Conservation (phyloP, 78 protist species). For the Emiliania huxleyi region DNA sequence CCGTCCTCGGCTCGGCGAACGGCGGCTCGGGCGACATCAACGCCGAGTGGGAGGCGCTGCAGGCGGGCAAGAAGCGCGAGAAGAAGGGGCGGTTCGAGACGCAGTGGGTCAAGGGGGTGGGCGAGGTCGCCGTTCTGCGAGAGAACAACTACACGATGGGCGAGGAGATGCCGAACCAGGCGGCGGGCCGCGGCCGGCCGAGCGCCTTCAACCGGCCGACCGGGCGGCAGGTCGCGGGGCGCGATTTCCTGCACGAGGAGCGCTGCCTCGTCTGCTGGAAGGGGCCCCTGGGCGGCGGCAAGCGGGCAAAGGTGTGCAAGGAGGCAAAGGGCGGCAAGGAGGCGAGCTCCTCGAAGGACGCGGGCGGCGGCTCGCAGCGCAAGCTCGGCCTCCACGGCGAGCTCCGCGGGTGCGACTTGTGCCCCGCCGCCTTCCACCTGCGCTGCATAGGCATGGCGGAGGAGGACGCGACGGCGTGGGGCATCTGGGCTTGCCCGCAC, state of each 20-base stretch:
- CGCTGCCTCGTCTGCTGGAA: background rate
- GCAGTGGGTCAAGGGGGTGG: background rate
- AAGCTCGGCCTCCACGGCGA: background rate
- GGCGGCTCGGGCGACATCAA: background rate
- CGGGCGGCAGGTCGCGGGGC: background rate
- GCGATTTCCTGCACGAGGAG: background rate
- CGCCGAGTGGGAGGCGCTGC: background rate
- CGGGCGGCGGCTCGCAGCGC: background rate
- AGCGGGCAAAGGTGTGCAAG: too few species aligned
- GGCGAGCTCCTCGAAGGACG: background rate
- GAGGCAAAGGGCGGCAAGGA: too few species aligned
- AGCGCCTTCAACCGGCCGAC: background rate
- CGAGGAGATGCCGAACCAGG: background rate
- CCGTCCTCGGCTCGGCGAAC: background rate
- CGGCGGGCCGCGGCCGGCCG: background rate
- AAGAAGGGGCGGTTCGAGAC: background rate
- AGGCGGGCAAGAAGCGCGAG: background rate
- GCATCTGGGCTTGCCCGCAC: background rate
- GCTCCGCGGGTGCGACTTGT: background rate
- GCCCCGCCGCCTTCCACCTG: background rate
- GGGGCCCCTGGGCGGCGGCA: background rate
- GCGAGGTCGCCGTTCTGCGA: background rate
- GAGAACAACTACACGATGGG: background rate
- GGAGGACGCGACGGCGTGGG: background rate
- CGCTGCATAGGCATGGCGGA: background rate